A percentile compares a stretch with the other conserved stretches of the same genome.
These are phyloP conservation scores for Neurospora tetraspora DNA, from an alignment of 495 filamentous ascomycete species.

Conservation along the genomic window DNA sequence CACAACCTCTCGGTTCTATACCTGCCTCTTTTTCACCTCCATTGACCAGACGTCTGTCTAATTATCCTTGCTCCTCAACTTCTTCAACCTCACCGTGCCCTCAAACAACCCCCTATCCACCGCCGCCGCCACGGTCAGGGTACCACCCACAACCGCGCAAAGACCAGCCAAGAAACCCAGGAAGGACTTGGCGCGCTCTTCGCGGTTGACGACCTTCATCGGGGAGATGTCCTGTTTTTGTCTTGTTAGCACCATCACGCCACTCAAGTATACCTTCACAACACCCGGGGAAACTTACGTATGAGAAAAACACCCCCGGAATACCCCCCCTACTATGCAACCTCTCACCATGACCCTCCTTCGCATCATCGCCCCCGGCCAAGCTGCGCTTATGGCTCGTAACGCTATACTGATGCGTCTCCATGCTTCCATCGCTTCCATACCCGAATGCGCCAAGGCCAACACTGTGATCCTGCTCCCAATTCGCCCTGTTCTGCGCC, in stretches of 20 bases:
- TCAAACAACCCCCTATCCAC: conserved; percentile 89
- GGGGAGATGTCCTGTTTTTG: conserved; percentile 78
- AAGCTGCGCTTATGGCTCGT: conserved; percentile 89
- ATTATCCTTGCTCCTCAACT: conserved; percentile 58
- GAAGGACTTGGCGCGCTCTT: conserved; percentile 79
- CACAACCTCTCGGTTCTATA: neutral
- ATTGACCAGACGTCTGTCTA: conserved; percentile 3
- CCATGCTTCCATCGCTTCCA: conserved; percentile 64
- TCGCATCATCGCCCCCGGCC: conserved; percentile 65
- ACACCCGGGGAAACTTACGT: conserved; percentile 44
- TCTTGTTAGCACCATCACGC: conserved; percentile 1
- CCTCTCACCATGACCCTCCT: conserved; percentile 81
- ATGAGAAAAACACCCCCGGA: conserved; percentile 96
- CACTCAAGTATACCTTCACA: too few species aligned
- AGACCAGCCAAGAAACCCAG: conserved; percentile 85
- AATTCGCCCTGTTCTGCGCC: conserved; percentile 10
- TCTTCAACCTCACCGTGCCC: conserved; percentile 71
- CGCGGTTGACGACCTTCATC: conserved; percentile 98
- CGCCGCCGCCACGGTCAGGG: conserved; percentile 88
- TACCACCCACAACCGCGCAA: conserved; percentile 90
- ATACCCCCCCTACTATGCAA: conserved; percentile 85
- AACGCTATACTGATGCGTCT: conserved; percentile 96
- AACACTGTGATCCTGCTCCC: conserved; percentile 28
- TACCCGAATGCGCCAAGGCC: conserved; percentile 54
- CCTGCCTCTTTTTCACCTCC: neutral